Percentiles rank a stretch among this genome's conserved stretches.
These are phyloP conservation scores for Talaromyces adpressus DNA, from an alignment of 495 filamentous ascomycete species.

Conservation along the genomic window DNA sequence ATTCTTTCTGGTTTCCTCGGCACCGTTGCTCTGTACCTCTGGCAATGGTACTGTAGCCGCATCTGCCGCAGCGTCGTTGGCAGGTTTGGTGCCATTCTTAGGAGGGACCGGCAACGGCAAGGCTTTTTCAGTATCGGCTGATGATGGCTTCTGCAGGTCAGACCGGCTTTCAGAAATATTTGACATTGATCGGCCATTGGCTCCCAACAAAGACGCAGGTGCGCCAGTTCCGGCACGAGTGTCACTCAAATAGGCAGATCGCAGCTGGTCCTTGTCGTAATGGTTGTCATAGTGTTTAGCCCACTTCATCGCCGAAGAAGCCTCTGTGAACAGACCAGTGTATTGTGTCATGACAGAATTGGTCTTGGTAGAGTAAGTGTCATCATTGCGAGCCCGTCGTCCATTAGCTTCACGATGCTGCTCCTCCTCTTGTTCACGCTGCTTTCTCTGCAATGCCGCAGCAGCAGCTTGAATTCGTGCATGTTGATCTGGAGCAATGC, in stretches of 20 bases:
- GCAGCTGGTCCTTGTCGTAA: conserved; percentile 72
- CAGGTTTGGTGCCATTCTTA: conserved; percentile 14
- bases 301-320: conserved; percentile 93
- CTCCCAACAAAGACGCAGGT: conserved; percentile 16
- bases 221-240: conserved; percentile 58
- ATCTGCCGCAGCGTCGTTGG: conserved; percentile 21
- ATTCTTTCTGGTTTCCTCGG: conserved; percentile 21
- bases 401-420: conserved; percentile 21
- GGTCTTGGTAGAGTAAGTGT: conserved; percentile 61
- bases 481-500: conserved; percentile 86
- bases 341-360: conserved; percentile 89
- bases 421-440: conserved; percentile 50
- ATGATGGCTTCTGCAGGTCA: conserved; percentile 10
- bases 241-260: conserved; percentile 73
- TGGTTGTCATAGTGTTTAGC: conserved; percentile 70
- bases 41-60: conserved; percentile 24
- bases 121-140: conserved; percentile 17
- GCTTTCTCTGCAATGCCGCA: conserved; percentile 64
- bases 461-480: conserved; percentile 88
- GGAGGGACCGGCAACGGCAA: conserved; percentile 29
- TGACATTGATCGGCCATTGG: conserved; percentile 7
- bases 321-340: conserved; percentile 77
- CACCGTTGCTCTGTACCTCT: conserved; percentile 8
- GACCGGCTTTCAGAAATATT: conserved; percentile 13
- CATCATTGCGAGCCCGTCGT: conserved; percentile 27